Base-by-base conservation (phyloP, 1,284 basidiomycete species). In the Polyporus tsugae region DNA sequence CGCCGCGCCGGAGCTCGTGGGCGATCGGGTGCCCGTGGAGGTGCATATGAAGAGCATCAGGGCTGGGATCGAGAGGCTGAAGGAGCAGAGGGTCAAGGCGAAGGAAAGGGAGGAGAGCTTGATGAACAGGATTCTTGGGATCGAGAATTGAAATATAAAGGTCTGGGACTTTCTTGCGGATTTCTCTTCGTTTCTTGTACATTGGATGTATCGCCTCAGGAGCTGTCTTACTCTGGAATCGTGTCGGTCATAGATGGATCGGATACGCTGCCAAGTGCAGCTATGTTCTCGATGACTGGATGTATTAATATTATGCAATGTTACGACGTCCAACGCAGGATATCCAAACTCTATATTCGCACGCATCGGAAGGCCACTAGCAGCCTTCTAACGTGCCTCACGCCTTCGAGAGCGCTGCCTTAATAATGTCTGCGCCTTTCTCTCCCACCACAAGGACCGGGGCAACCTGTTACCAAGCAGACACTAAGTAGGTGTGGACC, bases 21-120 rank as follows among this genome's bases (percentile, higher is more conserved):
- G 86, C 5, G 79, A 85, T 22, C 80, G 80, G 44, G 82, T 92
- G n/a, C 90, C 91, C 3, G 79, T 90, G 3, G 87, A 90, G 67
- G 90, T 93, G 33, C 91, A 93, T 73, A 87, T 93, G 78, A 86
- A 86, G 78, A 91, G 88, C 69, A 91, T 93, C 71, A 81, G 80
- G 75, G 81, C 75, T 55, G 91, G 92, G 11, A 74, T 93, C 72
- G 85, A 91, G 71, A 83, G 91, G 74, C 73, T 93, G 75, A 85
- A 84, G 74, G 86, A 89, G 73, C 84, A 88, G 13, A 83, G 89
- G 71, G 74, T 80, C 62, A 78, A 77, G 59, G 80, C 81, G n/a
- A 81, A 72, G 65, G 71, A 77, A 68, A 69, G 77, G 63, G 79
- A 81, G 68, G 81, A 80, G 13, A 75, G 80, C 36, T 72, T 78